These are phyloP conservation scores for Jacaranda copaia DNA, from an alignment of 257 asterid genomes.

Conservation along the genomic window DNA sequence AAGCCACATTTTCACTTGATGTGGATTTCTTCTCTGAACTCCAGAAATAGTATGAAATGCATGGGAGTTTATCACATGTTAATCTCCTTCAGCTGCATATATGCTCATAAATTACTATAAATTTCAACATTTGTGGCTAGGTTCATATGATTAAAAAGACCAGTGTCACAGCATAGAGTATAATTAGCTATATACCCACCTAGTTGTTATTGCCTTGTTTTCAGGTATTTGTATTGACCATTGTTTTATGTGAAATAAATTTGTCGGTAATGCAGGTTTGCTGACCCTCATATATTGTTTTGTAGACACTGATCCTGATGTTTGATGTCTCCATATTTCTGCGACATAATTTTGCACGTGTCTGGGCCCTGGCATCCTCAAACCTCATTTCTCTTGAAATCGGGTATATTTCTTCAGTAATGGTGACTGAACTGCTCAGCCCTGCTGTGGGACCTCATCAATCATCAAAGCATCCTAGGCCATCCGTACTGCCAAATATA, in stretches of 20 bases:
- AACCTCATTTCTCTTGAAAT: constrained; percentile 81
- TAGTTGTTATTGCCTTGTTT: background rate
- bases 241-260: constrained; percentile 4
- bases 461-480: constrained; percentile 47
- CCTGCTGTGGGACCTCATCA: constrained; percentile 63
- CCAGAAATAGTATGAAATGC: background rate
- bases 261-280: constrained; percentile 17
- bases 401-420: constrained; percentile 85
- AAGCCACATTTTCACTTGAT: background rate
- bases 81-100: constrained; percentile 9
- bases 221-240: background rate
- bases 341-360: constrained; percentile 79
- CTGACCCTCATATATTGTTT: constrained; percentile 44
- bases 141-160: background rate
- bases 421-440: constrained; percentile 84
- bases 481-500: constrained; percentile 66
- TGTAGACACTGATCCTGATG: constrained; percentile 88
- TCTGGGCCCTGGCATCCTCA: constrained; percentile 76
- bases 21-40: constrained; percentile 7
- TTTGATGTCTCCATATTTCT: constrained; percentile 82
- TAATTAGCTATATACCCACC: background rate
- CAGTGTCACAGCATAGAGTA: background rate
- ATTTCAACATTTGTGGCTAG: background rate
- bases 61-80: background rate
- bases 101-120: background rate